Evolutionary conservation across 1,139 yeast genomes (phyloP).

Genomic region (Candida freyschussii): DNA sequence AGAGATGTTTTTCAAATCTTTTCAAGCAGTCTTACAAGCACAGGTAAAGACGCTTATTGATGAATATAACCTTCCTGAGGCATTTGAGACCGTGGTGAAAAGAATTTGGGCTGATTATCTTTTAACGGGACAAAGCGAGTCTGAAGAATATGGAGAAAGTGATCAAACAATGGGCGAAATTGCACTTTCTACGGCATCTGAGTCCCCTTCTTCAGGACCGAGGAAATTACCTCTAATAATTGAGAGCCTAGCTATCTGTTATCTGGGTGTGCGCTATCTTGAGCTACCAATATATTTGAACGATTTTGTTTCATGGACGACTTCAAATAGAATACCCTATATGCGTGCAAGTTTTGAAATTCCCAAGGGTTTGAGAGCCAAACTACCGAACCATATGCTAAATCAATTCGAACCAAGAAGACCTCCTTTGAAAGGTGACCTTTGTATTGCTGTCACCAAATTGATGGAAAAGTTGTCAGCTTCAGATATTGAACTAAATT

Average conservation of each 20-base stretch:
- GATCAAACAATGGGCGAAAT: background rate
- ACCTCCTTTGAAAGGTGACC: conserved; percentile 31
- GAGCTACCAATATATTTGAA: conserved; percentile 37
- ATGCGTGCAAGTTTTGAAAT: conserved; percentile 32
- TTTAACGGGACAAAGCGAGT: background rate
- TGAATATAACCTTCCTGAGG: conserved; percentile 30
- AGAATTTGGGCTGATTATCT: conserved; percentile 44
- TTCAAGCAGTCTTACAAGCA: conserved; percentile 49
- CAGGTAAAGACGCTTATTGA: conserved; percentile 42
- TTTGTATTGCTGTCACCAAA: conserved; percentile 26
- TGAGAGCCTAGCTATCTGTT: conserved; percentile 36
- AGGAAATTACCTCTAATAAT: conserved; percentile 20
- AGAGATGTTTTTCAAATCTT: conserved; percentile 41
- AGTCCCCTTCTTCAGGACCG: background rate
- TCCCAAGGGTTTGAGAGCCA: conserved; percentile 27
- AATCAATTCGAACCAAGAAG: conserved; percentile 30
- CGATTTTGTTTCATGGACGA: conserved; percentile 33
- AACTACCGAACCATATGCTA: conserved; percentile 29
- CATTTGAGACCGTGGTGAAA: conserved; percentile 41
- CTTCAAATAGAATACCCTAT: conserved; percentile 37
- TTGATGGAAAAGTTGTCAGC: conserved; percentile 7
- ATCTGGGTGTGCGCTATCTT: conserved; percentile 35
- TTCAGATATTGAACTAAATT: conserved; percentile 26
- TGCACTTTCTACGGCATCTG: conserved; percentile 1
- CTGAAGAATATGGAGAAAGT: background rate